Evolutionary conservation across 2,329 filamentous ascomycete species (phyloP), one percentile per base, ranked within the genome.

Genomic region (Talaromyces sp.): DNA sequence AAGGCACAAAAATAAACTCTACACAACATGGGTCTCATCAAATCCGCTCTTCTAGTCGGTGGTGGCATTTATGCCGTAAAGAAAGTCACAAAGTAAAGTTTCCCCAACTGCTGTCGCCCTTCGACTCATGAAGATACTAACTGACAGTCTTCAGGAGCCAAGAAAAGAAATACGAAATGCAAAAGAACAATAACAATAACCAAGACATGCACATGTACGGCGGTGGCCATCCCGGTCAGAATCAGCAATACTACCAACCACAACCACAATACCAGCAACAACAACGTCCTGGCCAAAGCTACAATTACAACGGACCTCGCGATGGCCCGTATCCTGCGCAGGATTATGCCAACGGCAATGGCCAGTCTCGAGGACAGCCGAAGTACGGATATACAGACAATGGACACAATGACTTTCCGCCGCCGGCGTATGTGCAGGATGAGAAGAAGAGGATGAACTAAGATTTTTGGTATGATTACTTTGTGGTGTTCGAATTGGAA

Each of bases 1-100:
- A 22, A 19, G 3, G 22, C 29, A 36, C 4, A 34, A 2, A 34
- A 31, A 10, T 7, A 19, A 11, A 13, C 17, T 34, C 27, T 49
- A 29, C 25, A 51, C 47, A 56, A 11, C 6, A 65, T 65, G 64
- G 58, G 58, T 43, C 47, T 65, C n/a, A 49, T 65, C 17, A 65
- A 54, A 61, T 38, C 63, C 31, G 47, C 58, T 29, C 51, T 65
- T 22, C 19, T 65, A 22, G 29, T 58, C 3, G 58, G 49, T 3
- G 53, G 53, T 38, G 53, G 53, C 31, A 56, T 56, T 3, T 56
- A 56, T 56, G 58, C 49, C 17, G 36, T 62, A 19, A 62, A 56
- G 53, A 36, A 34, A 36, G n/a, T 56, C 31, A 56, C 53, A 4
- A 56, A 56, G 53, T 56, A 36, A 36, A 25, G 11, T 25, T 38